Percentiles rank a stretch among this genome's conserved stretches.
Evolutionary conservation across 768 basidiomycete genomes (phyloP).

Genomic region (Daedaleopsis sinensis): DNA sequence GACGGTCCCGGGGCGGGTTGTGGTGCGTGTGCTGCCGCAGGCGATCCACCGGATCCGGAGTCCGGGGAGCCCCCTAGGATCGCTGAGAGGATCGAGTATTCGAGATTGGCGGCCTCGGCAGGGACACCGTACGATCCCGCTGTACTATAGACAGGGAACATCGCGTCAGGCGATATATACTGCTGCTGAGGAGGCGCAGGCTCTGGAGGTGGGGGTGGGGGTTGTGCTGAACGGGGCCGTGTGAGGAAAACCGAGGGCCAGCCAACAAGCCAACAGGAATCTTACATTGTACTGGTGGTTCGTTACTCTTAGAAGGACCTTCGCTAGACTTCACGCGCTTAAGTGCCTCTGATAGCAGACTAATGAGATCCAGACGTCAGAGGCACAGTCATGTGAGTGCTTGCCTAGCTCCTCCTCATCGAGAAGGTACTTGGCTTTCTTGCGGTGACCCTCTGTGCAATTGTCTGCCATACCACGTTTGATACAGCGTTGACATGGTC

Average conservation of each 20-base stretch:
- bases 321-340: slow-evolving; percentile 38
- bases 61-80: slow-evolving; percentile 66
- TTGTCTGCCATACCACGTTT: slow-evolving; percentile 89
- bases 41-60: slow-evolving; percentile 25
- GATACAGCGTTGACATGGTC: slow-evolving; percentile 94
- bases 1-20: slow-evolving; percentile 12
- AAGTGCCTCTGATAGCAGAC: slow-evolving; percentile 38
- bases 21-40: slow-evolving; percentile 16
- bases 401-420: slow-evolving; percentile 92
- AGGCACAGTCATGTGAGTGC: slow-evolving; percentile 27
- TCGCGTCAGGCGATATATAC: slow-evolving; percentile 56
- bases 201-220: slow-evolving; percentile 32
- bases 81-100: slow-evolving; percentile 92
- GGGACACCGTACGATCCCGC: slow-evolving; percentile 57
- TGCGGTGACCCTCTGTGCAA: slow-evolving; percentile 94
- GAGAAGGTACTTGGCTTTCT: slow-evolving; percentile 97
- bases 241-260: not conserved
- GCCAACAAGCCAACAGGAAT: not conserved
- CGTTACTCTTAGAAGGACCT: slow-evolving; percentile 25
- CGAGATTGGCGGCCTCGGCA: slow-evolving; percentile 89
- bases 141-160: slow-evolving; percentile 64
- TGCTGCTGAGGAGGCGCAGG: slow-evolving; percentile 37
- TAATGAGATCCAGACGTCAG: slow-evolving; percentile 30
- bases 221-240: slow-evolving; percentile 10
- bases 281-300: slow-evolving; percentile 28